Evolutionary conservation across 1,284 basidiomycete genomes (phyloP).

Genomic region (Moesziomyces globuligerus): DNA sequence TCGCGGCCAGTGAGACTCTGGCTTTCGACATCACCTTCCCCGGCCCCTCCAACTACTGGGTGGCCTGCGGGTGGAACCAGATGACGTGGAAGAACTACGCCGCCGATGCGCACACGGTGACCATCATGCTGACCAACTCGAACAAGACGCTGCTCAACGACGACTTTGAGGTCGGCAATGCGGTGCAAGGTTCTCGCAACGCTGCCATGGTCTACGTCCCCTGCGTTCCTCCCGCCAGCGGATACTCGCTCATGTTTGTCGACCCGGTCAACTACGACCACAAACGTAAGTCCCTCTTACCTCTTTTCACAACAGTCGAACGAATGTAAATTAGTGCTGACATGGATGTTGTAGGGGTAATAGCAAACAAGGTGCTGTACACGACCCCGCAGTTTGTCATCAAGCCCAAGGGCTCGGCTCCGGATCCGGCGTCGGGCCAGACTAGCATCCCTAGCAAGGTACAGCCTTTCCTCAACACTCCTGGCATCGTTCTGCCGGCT

Average conservation of each 20-base stretch:
- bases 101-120: conserved; percentile 10
- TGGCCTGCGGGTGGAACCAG: conserved; percentile 42
- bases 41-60: conserved; percentile 37
- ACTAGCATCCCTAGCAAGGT: conserved; percentile 9
- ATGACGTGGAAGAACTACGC: conserved; percentile 21
- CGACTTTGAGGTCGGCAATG: conserved; percentile 38
- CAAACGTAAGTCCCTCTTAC: conserved; percentile 15
- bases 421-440: conserved; percentile 27
- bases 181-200: conserved; percentile 20
- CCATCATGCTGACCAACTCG: conserved; percentile 30
- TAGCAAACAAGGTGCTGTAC: conserved; percentile 25
- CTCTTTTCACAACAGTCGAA: no score
- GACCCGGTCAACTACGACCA: conserved; percentile 24
- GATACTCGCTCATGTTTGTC: conserved; percentile 25
- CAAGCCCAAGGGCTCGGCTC: conserved; percentile 23
- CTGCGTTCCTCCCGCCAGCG: conserved; percentile 12
- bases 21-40: conserved; percentile 32
- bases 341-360: no score
- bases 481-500: conserved; percentile 18
- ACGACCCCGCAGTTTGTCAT: conserved; percentile 22
- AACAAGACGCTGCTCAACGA: conserved; percentile 40
- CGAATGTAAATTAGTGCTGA: no score
- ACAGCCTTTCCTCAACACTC: conserved; percentile 22
- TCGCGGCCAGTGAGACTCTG: neutral
- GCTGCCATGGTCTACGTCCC: conserved; percentile 37